Evolutionary conservation across 768 basidiomycete species (phyloP).

Genomic region (Leccinum subgranulosum): DNA sequence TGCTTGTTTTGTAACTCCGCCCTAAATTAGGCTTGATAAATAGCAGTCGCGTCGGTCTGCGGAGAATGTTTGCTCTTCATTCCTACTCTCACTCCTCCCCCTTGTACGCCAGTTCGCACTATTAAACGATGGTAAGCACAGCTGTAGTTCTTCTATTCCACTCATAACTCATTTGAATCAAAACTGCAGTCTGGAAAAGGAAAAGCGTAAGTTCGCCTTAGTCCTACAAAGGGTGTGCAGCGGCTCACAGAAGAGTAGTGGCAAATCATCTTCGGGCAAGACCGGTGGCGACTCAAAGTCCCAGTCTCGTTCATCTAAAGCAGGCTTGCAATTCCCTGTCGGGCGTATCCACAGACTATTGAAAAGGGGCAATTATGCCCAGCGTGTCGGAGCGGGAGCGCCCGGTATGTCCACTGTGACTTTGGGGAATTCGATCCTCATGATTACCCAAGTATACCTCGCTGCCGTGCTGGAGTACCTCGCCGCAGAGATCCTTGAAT

Average conservation of each 20-base stretch:
- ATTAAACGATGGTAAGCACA: conserved; percentile 33
- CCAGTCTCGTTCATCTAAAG: conserved; percentile 64
- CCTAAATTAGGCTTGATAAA: conserved; percentile 27
- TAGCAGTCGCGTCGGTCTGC: conserved; percentile 23
- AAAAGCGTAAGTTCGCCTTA: conserved; percentile 40
- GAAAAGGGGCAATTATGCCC: conserved; percentile 70
- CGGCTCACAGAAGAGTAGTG: conserved; percentile 26
- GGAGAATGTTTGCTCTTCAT: conserved; percentile 2
- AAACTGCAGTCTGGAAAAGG: conserved; percentile 51
- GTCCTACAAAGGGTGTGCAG: not conserved
- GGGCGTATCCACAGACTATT: conserved; percentile 79
- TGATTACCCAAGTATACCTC: conserved; percentile 56
- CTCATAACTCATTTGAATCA: conserved; percentile 5
- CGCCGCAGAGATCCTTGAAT: conserved; percentile 81
- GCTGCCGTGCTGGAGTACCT: conserved; percentile 87
- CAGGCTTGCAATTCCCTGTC: conserved; percentile 73
- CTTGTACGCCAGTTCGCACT: conserved; percentile 3
- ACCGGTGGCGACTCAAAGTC: conserved; percentile 52
- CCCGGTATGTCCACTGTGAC: conserved; percentile 43
- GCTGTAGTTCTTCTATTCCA: not conserved
- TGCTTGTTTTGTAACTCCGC: conserved; percentile 29
- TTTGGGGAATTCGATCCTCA: not conserved
- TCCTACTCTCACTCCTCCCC: conserved; percentile 22
- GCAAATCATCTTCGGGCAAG: conserved; percentile 46
- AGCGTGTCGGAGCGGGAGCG: conserved; percentile 67